Base-by-base conservation (phyloP, 768 basidiomycete species). In the Fistulinella prunicolor region DNA sequence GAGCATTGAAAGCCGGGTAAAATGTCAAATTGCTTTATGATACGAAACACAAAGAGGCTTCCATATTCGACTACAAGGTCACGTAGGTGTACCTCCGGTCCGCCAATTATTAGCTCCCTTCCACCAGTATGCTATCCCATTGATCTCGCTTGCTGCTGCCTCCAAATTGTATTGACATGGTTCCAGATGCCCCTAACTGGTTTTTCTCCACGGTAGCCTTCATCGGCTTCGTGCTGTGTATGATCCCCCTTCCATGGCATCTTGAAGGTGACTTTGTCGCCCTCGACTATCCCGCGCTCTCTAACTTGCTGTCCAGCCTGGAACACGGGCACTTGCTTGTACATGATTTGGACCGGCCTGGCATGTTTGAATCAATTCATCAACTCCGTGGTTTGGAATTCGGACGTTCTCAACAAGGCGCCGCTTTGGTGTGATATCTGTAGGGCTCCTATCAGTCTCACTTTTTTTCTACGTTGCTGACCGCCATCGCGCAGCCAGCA, bases 391-490 rank as follows among this genome's bases (percentile, higher is more conserved):
- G 61, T 81, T 9, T 86, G 83, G 82, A 63, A 63, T 38, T 70
- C 71, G 19, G 74, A 70, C 50, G 53, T 63, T 6, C 44, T 59
- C 9, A 66, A 78, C 50, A 43, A 20, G 16, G 68, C 73, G 0
- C 80, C 79, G 0, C 65, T 81, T 3, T 86, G 81, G 80, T 86
- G 83, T 53, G 85, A 86, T 46, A 84, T 86, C 14, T 66, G 85
- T 86, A 36, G 37, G 68, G 58, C n/a, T n/a, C n/a, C n/a, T n/a
- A n/a, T n/a, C n/a, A n/a, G 8, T 9, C 12, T 10, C n/a, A 0
- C n/a, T 8, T 32, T 24, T 13, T 12, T 14, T 17, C 1, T 5
- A 10, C 30, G 2, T 26, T n/a, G n/a, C n/a, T n/a, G n/a, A n/a
- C n/a, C n/a, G n/a, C n/a, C n/a, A n/a, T n/a, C n/a, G n/a, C n/a